Evolutionary conservation across 306 rosid genomes (phyloP).

Genomic region (Trichosanthes truncata): DNA sequence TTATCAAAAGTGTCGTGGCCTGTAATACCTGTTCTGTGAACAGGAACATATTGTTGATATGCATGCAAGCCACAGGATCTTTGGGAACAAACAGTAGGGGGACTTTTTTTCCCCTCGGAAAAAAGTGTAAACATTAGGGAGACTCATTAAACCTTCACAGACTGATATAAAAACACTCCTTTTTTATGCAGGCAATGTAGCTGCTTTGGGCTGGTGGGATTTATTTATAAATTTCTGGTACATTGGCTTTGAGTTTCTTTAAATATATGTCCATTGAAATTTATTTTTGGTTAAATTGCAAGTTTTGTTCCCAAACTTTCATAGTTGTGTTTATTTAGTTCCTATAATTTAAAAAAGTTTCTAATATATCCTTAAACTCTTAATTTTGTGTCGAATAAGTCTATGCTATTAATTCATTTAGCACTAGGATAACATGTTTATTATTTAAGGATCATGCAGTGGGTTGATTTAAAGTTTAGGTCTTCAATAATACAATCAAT

Average conservation of each 20-base stretch:
- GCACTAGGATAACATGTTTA: no score
- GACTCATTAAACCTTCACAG: background rate
- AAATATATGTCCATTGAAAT: conserved; percentile 4
- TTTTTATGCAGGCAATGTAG: conserved; percentile 59
- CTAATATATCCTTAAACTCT: no score
- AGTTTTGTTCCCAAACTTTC: background rate
- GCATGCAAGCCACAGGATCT: background rate
- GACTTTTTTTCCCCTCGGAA: no score
- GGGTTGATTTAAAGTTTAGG: no score
- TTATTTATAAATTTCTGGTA: conserved; percentile 86
- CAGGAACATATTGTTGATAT: background rate
- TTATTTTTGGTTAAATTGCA: background rate
- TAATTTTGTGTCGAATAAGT: no score
- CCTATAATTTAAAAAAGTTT: background rate
- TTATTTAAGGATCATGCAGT: no score
- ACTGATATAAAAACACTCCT: background rate
- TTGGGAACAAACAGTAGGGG: no score
- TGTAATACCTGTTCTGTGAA: background rate
- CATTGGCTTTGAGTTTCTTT: conserved; percentile 9
- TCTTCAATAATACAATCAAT: no score
- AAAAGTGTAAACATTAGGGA: background rate
- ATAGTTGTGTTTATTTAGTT: background rate
- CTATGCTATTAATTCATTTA: no score
- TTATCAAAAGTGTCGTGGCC: no score
- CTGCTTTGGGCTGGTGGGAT: conserved; percentile 97